Evolutionary conservation across 2,329 filamentous ascomycete species (phyloP), one percentile per base, ranked within the genome.

Genomic region (Keithomyces neogunnii): DNA sequence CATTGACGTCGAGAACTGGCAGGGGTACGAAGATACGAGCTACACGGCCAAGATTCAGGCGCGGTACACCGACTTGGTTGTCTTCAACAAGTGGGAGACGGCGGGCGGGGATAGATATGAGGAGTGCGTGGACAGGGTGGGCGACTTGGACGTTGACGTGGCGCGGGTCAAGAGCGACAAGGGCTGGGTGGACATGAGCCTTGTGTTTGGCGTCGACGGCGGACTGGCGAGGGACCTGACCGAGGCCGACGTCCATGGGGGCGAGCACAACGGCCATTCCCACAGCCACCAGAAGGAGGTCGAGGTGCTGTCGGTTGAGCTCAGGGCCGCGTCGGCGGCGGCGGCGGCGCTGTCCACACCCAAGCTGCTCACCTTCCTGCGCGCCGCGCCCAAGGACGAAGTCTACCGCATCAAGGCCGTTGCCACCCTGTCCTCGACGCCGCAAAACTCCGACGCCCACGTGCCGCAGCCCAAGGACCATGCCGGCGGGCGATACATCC

Each of bases 1-100:
- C 28, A 84, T 96, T 53, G 91, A 96, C 63, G 90, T 95, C 9
- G 91, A 96, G 77, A 96, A 96, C 64, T 96, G 90, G 90, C 74
- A 83, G 62, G 91, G 91, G 0, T 96, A 96, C 63, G 89, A 93
- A 60, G 90, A 95, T 67, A 95, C 88, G 29, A 89, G 85, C 53
- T 92, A 88, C 63, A 96, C 91, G 51, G 91, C 91, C 5, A 85
- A 86, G 63, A 75, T 96, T 58, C 91, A 96, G 75, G 91, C 90
- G 3, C 76, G 81, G 56, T 96, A 95, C 66, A 96, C 91, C 9
- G 91, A 96, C 68, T 66, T 96, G 55, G 85, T 96, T 55, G 82
- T 96, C 13, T 85, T 95, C 61, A 96, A 96, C 67, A 96, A 96
- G 72, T 95, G 89, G 88, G 91, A 96, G 70, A 62, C 68, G 5